Percentiles rank a stretch among this genome's conserved stretches.
These are phyloP conservation scores for Colletotrichum sp. DNA, from an alignment of 2,329 filamentous ascomycete genomes.

Conservation along the genomic window DNA sequence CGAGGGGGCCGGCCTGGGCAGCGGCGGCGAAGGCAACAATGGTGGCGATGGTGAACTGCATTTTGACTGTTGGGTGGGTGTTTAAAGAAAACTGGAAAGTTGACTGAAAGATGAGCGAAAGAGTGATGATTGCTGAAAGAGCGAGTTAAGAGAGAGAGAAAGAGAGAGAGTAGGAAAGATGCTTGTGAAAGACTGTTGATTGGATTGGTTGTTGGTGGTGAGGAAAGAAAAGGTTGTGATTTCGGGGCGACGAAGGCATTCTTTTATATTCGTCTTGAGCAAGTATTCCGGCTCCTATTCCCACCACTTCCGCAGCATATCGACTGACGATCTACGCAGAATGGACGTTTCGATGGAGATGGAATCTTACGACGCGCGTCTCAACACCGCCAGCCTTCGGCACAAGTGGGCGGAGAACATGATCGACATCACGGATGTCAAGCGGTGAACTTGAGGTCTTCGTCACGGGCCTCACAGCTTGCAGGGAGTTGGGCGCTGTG, in stretches of 20 bases:
- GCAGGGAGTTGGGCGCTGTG: background rate
- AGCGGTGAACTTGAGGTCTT: background rate
- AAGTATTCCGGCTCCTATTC: too few relatives aligned
- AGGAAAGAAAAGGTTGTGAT: background rate
- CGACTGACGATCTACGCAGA: background rate
- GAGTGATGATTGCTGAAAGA: background rate
- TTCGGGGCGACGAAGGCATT: background rate
- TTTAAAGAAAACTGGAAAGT: background rate
- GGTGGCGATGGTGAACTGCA: conserved; percentile 4
- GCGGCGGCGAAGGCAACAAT: background rate
- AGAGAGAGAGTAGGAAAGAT: background rate
- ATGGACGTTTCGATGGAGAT: background rate
- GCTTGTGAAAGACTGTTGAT: background rate
- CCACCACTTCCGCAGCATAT: background rate
- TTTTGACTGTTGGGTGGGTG: background rate
- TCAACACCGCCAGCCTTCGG: background rate
- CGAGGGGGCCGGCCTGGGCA: conserved; percentile 1
- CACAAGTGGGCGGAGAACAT: background rate
- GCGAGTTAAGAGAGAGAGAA: background rate
- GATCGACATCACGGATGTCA: background rate
- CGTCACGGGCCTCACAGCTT: background rate
- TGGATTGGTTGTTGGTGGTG: background rate
- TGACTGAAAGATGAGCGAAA: background rate
- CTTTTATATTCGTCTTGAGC: background rate
- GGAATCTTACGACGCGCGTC: background rate